A percentile compares a stretch with the other conserved stretches of the same genome.
Conservation (phyloP, 2,329 filamentous ascomycete genomes). For the Phialemoniopsis sp. region DNA sequence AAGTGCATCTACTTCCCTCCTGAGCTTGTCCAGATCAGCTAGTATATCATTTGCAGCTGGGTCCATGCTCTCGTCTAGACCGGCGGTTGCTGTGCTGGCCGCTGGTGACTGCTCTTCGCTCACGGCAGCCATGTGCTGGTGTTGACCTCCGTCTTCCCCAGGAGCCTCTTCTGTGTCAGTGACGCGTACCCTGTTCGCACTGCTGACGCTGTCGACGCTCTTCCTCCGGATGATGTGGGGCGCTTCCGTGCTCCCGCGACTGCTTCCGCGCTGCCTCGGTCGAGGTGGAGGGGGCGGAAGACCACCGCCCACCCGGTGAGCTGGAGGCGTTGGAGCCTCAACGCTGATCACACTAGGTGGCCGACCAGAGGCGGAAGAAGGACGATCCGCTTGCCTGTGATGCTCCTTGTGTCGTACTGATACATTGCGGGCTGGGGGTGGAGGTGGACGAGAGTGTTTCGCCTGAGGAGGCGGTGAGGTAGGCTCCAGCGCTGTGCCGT, state of each 20-base stretch:
- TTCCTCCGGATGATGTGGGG: slow-evolving; percentile 17
- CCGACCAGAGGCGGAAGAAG: slow-evolving; percentile 21
- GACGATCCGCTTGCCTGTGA: neutral
- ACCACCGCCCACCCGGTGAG: slow-evolving; percentile 20
- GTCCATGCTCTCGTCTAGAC: slow-evolving; percentile 24
- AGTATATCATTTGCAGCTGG: slow-evolving; percentile 55
- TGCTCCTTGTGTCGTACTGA: slow-evolving; percentile 17
- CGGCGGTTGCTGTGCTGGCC: slow-evolving; percentile 14
- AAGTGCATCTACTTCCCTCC: slow-evolving; percentile 71
- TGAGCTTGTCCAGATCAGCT: slow-evolving; percentile 67
- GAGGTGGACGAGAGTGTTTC: slow-evolving; percentile 26
- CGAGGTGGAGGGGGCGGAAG: slow-evolving; percentile 45
- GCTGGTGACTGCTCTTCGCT: slow-evolving; percentile 14
- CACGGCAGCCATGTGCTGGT: slow-evolving; percentile 8
- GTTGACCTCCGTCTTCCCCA: too few relatives aligned
- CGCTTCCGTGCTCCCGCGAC: slow-evolving; percentile 36
- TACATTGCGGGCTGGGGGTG: slow-evolving; percentile 23
- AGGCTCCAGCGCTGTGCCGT: too few relatives aligned
- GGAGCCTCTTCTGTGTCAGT: too few relatives aligned
- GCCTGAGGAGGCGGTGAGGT: neutral
- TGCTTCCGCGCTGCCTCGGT: slow-evolving; percentile 40
- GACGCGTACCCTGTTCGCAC: too few relatives aligned
- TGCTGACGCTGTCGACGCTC: slow-evolving; percentile 23
- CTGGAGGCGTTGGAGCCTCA: slow-evolving; percentile 24
- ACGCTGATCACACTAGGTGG: slow-evolving; percentile 37